Evolutionary conservation across 2,329 filamentous ascomycete species (phyloP).

Genomic region (Hypomyces rosellus): DNA sequence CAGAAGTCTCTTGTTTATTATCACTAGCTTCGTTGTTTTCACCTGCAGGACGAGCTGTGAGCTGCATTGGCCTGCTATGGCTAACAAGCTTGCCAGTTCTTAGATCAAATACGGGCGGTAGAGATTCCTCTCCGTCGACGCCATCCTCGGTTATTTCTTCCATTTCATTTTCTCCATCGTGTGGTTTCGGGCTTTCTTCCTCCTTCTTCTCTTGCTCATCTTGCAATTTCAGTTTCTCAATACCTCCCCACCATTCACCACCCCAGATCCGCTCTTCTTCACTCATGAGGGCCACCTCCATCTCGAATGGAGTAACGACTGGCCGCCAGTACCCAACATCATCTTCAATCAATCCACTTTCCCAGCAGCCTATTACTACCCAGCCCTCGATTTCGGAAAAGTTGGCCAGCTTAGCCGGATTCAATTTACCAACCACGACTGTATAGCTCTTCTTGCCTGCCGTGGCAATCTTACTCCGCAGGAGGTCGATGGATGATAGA

Average conservation of each 20-base stretch:
- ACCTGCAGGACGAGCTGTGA: slow-evolving; percentile 24
- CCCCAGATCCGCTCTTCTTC: slow-evolving; percentile 80
- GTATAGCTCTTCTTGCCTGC: slow-evolving; percentile 94
- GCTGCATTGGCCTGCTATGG: slow-evolving; percentile 67
- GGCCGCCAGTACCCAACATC: slow-evolving; percentile 76
- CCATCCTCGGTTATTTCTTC: slow-evolving; percentile 29
- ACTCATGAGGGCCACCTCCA: slow-evolving; percentile 67
- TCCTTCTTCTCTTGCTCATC: slow-evolving; percentile 12
- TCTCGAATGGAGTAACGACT: slow-evolving; percentile 91
- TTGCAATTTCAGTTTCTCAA: slow-evolving; percentile 57
- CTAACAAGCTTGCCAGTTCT: slow-evolving; percentile 79
- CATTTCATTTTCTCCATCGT: slow-evolving; percentile 15
- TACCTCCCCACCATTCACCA: slow-evolving; percentile 82
- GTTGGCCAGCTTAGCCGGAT: slow-evolving; percentile 92
- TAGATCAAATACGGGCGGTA: slow-evolving; percentile 86
- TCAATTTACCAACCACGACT: slow-evolving; percentile 93
- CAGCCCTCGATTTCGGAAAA: slow-evolving; percentile 93
- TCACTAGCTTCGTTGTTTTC: slow-evolving; percentile 17
- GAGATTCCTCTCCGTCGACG: slow-evolving; percentile 61
- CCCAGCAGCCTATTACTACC: slow-evolving; percentile 98
- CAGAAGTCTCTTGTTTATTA: slow-evolving; percentile 9
- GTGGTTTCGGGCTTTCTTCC: not conserved
- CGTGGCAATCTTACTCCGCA: slow-evolving; percentile 64
- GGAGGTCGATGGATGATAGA: slow-evolving; percentile 67
- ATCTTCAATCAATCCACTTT: slow-evolving; percentile 86